These are phyloP conservation scores for Globisporangium ultimum DNA, from an alignment of 352 stramenopile genomes.

Conservation along the genomic window DNA sequence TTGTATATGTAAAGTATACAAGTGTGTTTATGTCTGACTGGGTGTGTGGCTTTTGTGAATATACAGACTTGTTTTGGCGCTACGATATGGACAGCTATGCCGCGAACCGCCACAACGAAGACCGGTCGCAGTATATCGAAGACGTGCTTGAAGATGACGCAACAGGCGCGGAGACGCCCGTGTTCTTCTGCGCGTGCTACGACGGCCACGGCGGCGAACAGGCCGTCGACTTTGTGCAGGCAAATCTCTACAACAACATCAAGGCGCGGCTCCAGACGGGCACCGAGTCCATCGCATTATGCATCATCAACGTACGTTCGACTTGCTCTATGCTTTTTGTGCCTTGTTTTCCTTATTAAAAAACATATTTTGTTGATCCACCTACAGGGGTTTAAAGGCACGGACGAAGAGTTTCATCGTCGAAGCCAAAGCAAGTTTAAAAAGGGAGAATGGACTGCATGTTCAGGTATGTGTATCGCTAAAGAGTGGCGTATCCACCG, in stretches of 20 bases:
- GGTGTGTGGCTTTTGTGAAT: background rate
- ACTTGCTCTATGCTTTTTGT: too few species aligned
- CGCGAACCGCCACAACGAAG: slow-evolving; percentile 61
- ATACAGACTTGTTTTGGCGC: slow-evolving; percentile 45
- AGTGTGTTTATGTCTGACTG: background rate
- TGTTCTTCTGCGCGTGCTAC: slow-evolving; percentile 76
- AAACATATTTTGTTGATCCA: background rate
- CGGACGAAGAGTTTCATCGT: slow-evolving; percentile 57
- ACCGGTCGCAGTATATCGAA: slow-evolving; percentile 55
- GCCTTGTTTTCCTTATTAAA: background rate
- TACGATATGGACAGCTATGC: slow-evolving; percentile 73
- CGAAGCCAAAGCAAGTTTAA: slow-evolving; percentile 51
- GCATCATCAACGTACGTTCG: slow-evolving; percentile 40
- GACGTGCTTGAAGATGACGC: slow-evolving; percentile 24
- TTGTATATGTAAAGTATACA: background rate
- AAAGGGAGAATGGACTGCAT: slow-evolving; percentile 50
- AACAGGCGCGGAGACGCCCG: slow-evolving; percentile 18
- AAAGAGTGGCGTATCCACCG: background rate
- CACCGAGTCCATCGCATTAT: slow-evolving; percentile 31
- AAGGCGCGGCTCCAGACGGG: slow-evolving; percentile 26
- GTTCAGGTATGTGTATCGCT: slow-evolving; percentile 18
- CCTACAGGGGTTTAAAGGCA: slow-evolving; percentile 43
- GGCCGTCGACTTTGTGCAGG: slow-evolving; percentile 65
- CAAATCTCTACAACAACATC: slow-evolving; percentile 59
- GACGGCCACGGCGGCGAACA: slow-evolving; percentile 63